Evolutionary conservation across 1,284 basidiomycete species (phyloP).

Genomic region (Wolfiporia cocos): DNA sequence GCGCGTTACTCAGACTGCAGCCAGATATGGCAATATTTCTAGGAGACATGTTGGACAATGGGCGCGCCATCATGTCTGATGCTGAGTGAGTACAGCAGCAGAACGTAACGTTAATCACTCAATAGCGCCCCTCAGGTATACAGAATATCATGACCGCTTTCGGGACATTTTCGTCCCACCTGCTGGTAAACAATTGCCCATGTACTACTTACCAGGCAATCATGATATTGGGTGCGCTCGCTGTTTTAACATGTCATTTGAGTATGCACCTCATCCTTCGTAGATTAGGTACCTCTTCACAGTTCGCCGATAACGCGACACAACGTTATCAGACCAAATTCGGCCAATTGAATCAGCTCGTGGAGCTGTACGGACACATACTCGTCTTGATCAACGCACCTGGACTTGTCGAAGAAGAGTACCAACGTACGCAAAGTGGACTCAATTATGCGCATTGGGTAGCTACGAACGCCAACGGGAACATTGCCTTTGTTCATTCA

Average conservation of each 20-base stretch:
- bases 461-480: conserved; percentile 43
- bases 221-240: conserved; percentile 72
- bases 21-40: conserved; percentile 79
- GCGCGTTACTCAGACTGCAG: conserved; percentile 48
- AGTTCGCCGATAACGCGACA: conserved; percentile 55
- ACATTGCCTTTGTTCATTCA: conserved; percentile 63
- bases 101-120: neutral
- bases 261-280: conserved; percentile 1
- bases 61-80: conserved; percentile 57
- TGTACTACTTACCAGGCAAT: conserved; percentile 82
- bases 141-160: conserved; percentile 62
- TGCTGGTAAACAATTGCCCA: conserved; percentile 29
- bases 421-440: conserved; percentile 44
- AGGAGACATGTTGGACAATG: conserved; percentile 87
- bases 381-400: conserved; percentile 74
- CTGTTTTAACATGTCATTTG: neutral
- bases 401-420: conserved; percentile 77
- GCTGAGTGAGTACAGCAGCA: conserved; percentile 51
- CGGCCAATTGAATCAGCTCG: conserved; percentile 49
- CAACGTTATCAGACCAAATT: conserved; percentile 64
- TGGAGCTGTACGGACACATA: conserved; percentile 63
- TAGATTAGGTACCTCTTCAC: conserved; percentile 52
- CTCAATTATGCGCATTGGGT: conserved; percentile 50
- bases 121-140: conserved; percentile 58
- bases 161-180: conserved; percentile 53